Conservation (phyloP, 176 grass and related monocot genomes). For the Bromus sterilis region DNA sequence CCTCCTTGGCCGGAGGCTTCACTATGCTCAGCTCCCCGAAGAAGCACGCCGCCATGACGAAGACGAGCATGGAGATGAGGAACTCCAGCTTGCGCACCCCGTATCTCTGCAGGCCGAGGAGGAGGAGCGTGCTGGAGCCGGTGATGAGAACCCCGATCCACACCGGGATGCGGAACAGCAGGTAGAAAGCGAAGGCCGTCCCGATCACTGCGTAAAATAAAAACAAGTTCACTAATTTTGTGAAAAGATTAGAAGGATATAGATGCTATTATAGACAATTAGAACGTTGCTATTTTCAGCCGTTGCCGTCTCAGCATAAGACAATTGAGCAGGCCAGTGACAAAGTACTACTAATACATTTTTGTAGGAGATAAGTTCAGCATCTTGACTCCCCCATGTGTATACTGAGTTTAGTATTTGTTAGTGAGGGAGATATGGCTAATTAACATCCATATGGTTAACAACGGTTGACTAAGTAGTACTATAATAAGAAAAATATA, state of each 20-base stretch:
- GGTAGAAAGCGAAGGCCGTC: slow-evolving; percentile 80
- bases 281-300: neutral
- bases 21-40: slow-evolving; percentile 74
- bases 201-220: slow-evolving; percentile 46
- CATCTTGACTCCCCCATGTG: neutral
- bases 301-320: neutral
- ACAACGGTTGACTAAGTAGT: neutral
- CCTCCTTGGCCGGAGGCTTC: slow-evolving; percentile 64
- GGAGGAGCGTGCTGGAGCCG: slow-evolving; percentile 71
- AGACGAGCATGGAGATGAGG: neutral
- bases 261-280: neutral
- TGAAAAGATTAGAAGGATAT: neutral
- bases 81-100: slow-evolving; percentile 52
- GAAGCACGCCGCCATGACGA: slow-evolving; percentile 73
- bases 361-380: neutral
- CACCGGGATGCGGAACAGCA: slow-evolving; percentile 75
- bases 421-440: neutral
- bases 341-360: neutral
- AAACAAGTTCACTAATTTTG: neutral
- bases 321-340: neutral
- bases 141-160: slow-evolving; percentile 95
- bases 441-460: neutral
- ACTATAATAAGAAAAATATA: neutral
- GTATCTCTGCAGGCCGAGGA: slow-evolving; percentile 75
- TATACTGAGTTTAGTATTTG: too few species aligned